Percentiles rank a stretch among this genome's conserved stretches.
Evolutionary conservation across 768 basidiomycete species (phyloP).

Genomic region (Mycena maculata): DNA sequence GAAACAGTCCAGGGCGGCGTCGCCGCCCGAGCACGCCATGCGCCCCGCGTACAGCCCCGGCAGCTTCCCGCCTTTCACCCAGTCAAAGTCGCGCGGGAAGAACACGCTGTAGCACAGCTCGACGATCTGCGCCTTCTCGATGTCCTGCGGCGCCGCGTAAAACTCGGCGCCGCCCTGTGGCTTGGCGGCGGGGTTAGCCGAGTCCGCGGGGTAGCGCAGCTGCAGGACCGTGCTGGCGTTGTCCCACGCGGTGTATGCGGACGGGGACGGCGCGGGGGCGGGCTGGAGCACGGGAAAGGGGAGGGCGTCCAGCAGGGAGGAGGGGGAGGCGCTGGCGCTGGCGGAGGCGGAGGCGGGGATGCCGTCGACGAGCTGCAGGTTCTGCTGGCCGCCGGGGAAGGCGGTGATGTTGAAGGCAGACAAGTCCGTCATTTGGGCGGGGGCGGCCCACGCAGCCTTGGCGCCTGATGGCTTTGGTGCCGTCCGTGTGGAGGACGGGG

Average conservation of each 20-base stretch:
- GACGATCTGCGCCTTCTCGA: conserved; percentile 62
- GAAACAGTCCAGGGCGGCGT: conserved; percentile 79
- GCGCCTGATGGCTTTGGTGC: conserved; percentile 28
- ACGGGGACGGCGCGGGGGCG: background rate
- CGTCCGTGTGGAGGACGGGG: conserved; percentile 14
- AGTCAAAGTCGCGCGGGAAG: conserved; percentile 80
- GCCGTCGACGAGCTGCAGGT: conserved; percentile 65
- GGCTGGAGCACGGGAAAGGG: conserved; percentile 15
- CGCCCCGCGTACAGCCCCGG: conserved; percentile 85
- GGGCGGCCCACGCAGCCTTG: conserved; percentile 60
- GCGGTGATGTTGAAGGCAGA: conserved; percentile 67
- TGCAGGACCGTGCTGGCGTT: conserved; percentile 62
- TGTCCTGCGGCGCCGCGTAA: conserved; percentile 58
- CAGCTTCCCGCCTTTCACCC: conserved; percentile 85
- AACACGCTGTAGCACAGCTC: conserved; percentile 78
- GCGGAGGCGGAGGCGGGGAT: conserved; percentile 49
- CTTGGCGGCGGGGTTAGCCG: conserved; percentile 72
- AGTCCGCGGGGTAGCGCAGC: conserved; percentile 74
- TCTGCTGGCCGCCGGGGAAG: conserved; percentile 65
- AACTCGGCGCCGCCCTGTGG: conserved; percentile 83
- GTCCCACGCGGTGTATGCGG: conserved; percentile 36
- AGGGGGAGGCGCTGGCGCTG: conserved; percentile 23
- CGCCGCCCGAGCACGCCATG: conserved; percentile 77
- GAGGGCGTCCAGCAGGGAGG: conserved; percentile 27
- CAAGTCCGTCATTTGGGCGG: conserved; percentile 67